Evolutionary conservation across 257 asterid genomes (phyloP).

Genomic region (Datura wrightii): DNA sequence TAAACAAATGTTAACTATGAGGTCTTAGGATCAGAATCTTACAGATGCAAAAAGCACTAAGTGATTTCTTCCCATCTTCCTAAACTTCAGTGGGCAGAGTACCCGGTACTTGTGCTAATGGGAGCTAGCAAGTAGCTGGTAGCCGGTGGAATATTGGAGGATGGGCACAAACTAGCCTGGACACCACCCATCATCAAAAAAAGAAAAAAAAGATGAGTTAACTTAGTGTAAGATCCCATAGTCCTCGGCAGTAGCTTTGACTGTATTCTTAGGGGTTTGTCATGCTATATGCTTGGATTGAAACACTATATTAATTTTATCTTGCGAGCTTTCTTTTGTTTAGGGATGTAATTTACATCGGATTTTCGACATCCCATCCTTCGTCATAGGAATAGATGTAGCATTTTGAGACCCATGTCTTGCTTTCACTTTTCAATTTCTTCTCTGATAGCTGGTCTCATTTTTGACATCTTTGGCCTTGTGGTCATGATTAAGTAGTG

Average conservation of each 20-base stretch:
- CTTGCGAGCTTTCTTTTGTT: not conserved
- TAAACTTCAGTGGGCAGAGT: not conserved
- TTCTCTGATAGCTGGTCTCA: not conserved
- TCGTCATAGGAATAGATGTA: not conserved
- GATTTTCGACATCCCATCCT: not conserved
- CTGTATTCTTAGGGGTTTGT: not conserved
- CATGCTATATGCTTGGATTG: not conserved
- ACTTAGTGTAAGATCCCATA: not conserved
- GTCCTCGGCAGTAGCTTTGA: not conserved
- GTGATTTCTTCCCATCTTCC: not conserved
- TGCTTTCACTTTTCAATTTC: not conserved
- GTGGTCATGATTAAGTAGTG: not conserved
- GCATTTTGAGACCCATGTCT: conserved; percentile 4
- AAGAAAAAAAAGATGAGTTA: not conserved
- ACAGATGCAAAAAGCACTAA: not conserved
- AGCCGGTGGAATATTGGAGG: not conserved
- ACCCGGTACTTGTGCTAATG: not conserved
- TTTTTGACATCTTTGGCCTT: not conserved
- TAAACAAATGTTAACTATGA: not conserved
- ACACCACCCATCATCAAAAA: not conserved
- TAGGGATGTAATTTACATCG: not conserved
- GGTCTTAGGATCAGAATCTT: not conserved
- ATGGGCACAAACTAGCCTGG: not conserved
- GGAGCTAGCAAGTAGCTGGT: not conserved
- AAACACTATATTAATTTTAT: not conserved